Percentiles rank a stretch among this genome's conserved stretches.
Evolutionary conservation across 106 monocot genomes (phyloP).

Genomic region (Narthecium ossifragum): DNA sequence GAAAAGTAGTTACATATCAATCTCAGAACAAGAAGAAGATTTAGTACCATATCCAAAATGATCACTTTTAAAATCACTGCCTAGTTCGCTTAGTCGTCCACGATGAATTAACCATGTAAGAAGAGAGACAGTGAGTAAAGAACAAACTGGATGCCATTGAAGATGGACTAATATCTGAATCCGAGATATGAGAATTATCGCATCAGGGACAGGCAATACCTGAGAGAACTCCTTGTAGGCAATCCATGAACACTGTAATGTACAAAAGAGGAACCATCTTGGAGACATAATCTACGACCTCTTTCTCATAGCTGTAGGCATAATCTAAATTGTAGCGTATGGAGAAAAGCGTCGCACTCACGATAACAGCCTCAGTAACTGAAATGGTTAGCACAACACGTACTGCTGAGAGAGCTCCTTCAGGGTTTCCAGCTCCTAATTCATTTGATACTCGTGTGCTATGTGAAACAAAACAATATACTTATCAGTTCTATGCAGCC

Average conservation of each 20-base stretch:
- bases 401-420: slow-evolving; percentile 38
- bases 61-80: too few species aligned
- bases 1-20: too few species aligned
- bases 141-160: too few species aligned
- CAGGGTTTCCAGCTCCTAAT: slow-evolving; percentile 51
- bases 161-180: neutral
- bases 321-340: slow-evolving; percentile 29
- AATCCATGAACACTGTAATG: slow-evolving; percentile 41
- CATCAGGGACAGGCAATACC: slow-evolving; percentile 9
- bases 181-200: neutral
- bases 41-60: too few species aligned
- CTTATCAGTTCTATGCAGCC: neutral
- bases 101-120: too few species aligned
- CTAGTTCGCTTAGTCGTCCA: too few species aligned
- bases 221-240: slow-evolving; percentile 53
- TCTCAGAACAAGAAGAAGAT: too few species aligned
- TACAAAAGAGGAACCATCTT: slow-evolving; percentile 49
- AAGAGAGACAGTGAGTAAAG: too few species aligned
- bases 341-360: slow-evolving; percentile 30
- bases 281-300: slow-evolving; percentile 43
- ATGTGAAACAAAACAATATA: neutral
- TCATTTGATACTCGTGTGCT: neutral
- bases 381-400: slow-evolving; percentile 33
- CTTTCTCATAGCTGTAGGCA: slow-evolving; percentile 55
- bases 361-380: slow-evolving; percentile 19